Evolutionary conservation across 2,329 filamentous ascomycete genomes (phyloP), one percentile per base, ranked within the genome.

Genomic region (Nannizziopsis barbatae): DNA sequence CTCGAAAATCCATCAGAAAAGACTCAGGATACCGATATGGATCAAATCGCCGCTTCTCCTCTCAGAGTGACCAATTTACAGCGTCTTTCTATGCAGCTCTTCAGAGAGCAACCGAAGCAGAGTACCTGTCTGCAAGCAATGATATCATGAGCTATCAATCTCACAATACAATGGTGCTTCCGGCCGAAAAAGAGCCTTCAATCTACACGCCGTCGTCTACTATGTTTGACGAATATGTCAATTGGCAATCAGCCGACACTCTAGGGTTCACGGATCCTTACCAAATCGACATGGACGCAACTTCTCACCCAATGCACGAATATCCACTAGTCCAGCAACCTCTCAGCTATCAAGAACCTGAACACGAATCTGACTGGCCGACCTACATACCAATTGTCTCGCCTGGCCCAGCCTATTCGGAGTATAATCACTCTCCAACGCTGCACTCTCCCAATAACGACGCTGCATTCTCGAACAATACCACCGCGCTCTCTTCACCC

Each of bases 1-100:
- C 82, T 11, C 73, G 79, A 5, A 56, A 63, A n/a, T 53, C 55
- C 32, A 52, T 45, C 42, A 61, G 60, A 60, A 77, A 74, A 60
- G 80, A 43, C 31, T 12, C 11, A n/a, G 27, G 20, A n/a, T 14
- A 30, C n/a, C 41, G 15, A 22, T 15, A 8, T 10, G 22, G 40
- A 17, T 35, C 38, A 1, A 12, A 1, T 27, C 39, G 41, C 9
- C 46, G 46, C 20, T 43, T 44, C 12, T 49, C 46, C 12, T 14
- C 40, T 20, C 46, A 40, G 15, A 40, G 46, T n/a, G 46, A 49
- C 32, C 18, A 33, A 8, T 22, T 49, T 5, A 41, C 40, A 2
- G 41, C 35, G 6, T 43, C 32, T 39, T 49, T 49, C 27, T 49
- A 49, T 33, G 46, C 46, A 9, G 46, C 46, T 35, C 46, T 49